These are phyloP conservation scores for Galerina marginata DNA, from an alignment of 768 basidiomycete species.

Conservation along the genomic window DNA sequence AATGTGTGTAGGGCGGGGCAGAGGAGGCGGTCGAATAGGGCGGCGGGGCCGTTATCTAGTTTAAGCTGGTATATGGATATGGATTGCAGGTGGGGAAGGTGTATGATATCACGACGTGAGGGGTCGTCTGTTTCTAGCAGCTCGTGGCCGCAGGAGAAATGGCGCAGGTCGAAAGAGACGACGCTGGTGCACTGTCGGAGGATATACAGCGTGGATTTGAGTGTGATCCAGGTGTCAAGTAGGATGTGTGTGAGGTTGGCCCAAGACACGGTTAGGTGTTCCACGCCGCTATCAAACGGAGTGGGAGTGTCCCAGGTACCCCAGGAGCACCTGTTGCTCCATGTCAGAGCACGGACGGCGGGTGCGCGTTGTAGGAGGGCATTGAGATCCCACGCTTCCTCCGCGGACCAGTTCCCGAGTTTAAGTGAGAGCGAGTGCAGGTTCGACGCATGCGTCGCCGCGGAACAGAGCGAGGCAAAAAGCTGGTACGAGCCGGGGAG, in stretches of 20 bases:
- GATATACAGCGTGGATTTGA: conserved; percentile 22
- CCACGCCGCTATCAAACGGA: conserved; percentile 18
- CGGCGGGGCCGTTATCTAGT: conserved; percentile 26
- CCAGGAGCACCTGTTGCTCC: conserved; percentile 25
- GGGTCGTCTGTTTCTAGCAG: conserved; percentile 2
- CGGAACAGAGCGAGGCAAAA: conserved; percentile 15
- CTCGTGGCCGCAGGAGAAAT: conserved; percentile 19
- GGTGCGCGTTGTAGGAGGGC: conserved; percentile 20
- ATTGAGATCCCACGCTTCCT: conserved; percentile 20
- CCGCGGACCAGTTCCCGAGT: conserved; percentile 24
- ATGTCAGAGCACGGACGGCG: conserved; percentile 21
- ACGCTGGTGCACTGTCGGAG: conserved; percentile 25
- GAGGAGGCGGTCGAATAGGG: conserved; percentile 24
- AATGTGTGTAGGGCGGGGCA: conserved; percentile 24
- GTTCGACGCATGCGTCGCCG: conserved; percentile 9
- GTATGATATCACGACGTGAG: not conserved
- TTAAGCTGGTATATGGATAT: conserved; percentile 26
- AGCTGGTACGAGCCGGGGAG: conserved; percentile 25
- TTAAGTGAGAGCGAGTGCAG: conserved; percentile 23
- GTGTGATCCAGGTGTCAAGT: conserved; percentile 25
- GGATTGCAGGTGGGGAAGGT: conserved; percentile 20
- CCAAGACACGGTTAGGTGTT: conserved; percentile 23
- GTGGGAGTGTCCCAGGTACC: conserved; percentile 23
- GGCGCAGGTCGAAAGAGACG: conserved; percentile 22
- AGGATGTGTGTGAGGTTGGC: conserved; percentile 23